Evolutionary conservation across 306 rosid species (phyloP).

Genomic region (Cicer chorassanicum): DNA sequence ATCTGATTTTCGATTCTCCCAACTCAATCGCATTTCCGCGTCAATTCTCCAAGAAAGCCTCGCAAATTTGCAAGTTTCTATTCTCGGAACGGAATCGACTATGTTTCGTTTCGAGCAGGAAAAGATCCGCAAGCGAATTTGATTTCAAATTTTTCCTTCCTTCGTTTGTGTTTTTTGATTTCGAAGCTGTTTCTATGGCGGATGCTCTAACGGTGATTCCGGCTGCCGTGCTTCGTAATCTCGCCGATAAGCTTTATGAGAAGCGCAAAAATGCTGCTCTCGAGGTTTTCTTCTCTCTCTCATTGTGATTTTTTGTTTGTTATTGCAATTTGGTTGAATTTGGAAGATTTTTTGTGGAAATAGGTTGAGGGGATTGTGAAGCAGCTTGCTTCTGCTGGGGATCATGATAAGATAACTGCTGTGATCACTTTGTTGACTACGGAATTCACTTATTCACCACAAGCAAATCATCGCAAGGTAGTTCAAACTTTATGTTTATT

Average conservation of each 20-base stretch:
- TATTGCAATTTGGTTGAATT: slow-evolving; percentile 40
- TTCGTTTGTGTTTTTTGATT: background rate
- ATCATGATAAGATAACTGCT: slow-evolving; percentile 79
- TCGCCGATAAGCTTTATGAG: slow-evolving; percentile 91
- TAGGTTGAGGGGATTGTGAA: slow-evolving; percentile 95
- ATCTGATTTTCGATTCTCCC: slow-evolving; percentile 35
- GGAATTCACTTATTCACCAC: slow-evolving; percentile 74
- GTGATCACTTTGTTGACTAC: slow-evolving; percentile 72
- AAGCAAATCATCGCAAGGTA: slow-evolving; percentile 95
- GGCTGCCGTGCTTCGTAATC: slow-evolving; percentile 76
- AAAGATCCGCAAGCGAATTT: slow-evolving; percentile 47
- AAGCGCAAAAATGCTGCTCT: slow-evolving; percentile 98
- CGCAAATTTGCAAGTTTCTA: background rate
- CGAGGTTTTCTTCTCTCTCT: slow-evolving; percentile 58
- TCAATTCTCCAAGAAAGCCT: background rate
- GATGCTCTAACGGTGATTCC: slow-evolving; percentile 74
- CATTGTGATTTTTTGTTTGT: background rate
- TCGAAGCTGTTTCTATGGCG: slow-evolving; percentile 57
- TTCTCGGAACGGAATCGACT: background rate
- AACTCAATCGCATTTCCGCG: slow-evolving; percentile 36
- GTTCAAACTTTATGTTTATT: slow-evolving; percentile 7
- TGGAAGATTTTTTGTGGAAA: slow-evolving; percentile 15
- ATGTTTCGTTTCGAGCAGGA: slow-evolving; percentile 43
- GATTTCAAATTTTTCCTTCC: background rate
- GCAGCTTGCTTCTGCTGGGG: slow-evolving; percentile 74